Evolutionary conservation across 2,329 filamentous ascomycete genomes (phyloP).

Genomic region (Colletotrichum sp.): DNA sequence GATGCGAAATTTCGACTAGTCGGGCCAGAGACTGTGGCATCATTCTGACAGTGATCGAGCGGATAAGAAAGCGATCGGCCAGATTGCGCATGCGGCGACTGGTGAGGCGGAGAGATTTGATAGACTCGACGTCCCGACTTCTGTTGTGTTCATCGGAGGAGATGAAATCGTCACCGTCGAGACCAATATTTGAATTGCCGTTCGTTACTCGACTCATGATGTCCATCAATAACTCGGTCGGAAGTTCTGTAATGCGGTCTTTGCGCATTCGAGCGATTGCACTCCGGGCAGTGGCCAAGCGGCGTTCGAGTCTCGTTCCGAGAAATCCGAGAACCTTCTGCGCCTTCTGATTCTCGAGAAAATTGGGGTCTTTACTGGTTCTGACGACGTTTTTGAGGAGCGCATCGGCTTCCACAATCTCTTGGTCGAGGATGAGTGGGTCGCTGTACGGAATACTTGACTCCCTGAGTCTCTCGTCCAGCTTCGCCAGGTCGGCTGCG

Average conservation of each 20-base stretch:
- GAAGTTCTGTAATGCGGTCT: background rate
- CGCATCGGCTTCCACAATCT: background rate
- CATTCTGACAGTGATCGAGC: background rate
- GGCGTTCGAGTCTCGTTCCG: background rate
- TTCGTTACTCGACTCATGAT: background rate
- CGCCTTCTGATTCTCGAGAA: background rate
- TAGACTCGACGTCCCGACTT: background rate
- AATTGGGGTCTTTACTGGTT: background rate
- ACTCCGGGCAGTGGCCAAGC: background rate
- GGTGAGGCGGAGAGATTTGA: background rate
- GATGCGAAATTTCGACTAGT: background rate
- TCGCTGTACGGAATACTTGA: background rate
- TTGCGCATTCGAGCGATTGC: background rate
- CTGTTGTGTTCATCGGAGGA: background rate
- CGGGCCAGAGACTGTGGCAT: background rate
- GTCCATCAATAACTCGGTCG: background rate
- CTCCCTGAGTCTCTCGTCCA: background rate
- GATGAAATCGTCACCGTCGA: background rate
- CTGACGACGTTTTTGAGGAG: background rate
- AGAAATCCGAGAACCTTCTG: background rate
- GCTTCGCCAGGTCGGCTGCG: background rate
- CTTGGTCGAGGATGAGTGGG: background rate
- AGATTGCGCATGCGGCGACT: background rate
- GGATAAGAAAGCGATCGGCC: background rate
- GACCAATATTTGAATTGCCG: background rate